These are phyloP conservation scores for Cryomyces minteri DNA, from an alignment of 495 filamentous ascomycete species.

Conservation along the genomic window DNA sequence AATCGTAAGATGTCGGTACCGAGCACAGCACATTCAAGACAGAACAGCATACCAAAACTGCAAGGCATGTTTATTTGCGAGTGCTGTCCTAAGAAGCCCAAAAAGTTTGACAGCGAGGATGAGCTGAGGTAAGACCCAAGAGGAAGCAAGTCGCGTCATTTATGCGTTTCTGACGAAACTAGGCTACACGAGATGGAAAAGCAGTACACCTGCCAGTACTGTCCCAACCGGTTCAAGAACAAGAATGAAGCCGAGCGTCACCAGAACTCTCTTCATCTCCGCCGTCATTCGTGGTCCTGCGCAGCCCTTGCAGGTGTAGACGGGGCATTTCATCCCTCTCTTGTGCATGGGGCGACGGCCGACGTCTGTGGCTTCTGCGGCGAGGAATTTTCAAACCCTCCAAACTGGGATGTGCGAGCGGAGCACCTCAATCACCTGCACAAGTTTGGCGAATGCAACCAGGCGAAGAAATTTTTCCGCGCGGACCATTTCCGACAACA, in stretches of 20 bases:
- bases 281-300: conserved; percentile 96
- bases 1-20: conserved; percentile 26
- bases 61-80: conserved; percentile 62
- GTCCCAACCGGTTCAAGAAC: conserved; percentile 94
- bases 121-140: conserved; percentile 56
- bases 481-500: conserved; percentile 98
- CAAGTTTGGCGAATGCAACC: conserved; percentile 97
- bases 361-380: conserved; percentile 95
- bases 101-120: conserved; percentile 79
- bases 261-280: conserved; percentile 88
- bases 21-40: conserved; percentile 14
- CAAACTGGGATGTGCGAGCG: conserved; percentile 70
- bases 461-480: conserved; percentile 93
- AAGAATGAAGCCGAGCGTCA: conserved; percentile 98
- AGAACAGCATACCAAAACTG: conserved; percentile 21
- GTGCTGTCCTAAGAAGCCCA: conserved; percentile 97
- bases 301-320: conserved; percentile 56
- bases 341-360: conserved; percentile 32
- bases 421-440: conserved; percentile 78
- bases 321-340: conserved; percentile 72
- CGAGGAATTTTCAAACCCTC: conserved; percentile 67
- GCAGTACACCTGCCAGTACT: conserved; percentile 85
- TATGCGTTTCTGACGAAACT: background rate
- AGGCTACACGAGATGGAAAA: conserved; percentile 84
- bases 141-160: background rate